phyloP scores from a whole-genome alignment of 371 early-diverging fungal species.

The Cokeromyces recurvatus region DNA sequence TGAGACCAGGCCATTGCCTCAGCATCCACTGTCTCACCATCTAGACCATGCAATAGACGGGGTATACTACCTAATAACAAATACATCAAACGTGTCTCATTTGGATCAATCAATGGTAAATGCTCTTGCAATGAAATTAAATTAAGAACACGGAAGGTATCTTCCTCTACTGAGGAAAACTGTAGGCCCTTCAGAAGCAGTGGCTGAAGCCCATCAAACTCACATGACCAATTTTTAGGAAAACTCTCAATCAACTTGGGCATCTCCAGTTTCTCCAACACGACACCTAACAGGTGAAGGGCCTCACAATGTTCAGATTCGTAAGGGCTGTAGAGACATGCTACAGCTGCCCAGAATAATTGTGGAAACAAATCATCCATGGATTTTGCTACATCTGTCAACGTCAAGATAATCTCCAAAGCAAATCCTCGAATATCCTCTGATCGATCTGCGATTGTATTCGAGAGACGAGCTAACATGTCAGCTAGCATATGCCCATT shows the following conservation, averaged over 20 bases:
- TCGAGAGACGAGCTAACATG: conserved; percentile 77
- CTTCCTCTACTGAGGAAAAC: conserved; percentile 57
- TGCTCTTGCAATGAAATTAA: conserved; percentile 50
- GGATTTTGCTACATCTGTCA: conserved; percentile 60
- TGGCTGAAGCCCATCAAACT: conserved; percentile 74
- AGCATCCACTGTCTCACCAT: conserved; percentile 19
- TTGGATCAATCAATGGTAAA: conserved; percentile 63
- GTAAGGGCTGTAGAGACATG: conserved; percentile 71
- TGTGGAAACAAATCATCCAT: conserved; percentile 72
- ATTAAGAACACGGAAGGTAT: conserved; percentile 28
- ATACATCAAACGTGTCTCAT: conserved; percentile 57
- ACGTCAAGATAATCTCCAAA: conserved; percentile 75
- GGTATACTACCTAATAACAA: conserved; percentile 68
- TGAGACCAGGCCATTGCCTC: conserved; percentile 36
- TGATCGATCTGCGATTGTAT: conserved; percentile 78
- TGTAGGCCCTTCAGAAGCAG: conserved; percentile 71
- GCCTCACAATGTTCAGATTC: conserved; percentile 77
- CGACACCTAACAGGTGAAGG: conserved; percentile 56
- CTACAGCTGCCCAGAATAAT: conserved; percentile 78
- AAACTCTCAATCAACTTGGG: conserved; percentile 43
- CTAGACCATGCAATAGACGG: conserved; percentile 62
- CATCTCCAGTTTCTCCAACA: conserved; percentile 46
- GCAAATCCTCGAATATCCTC: conserved; percentile 86
- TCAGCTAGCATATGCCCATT: conserved; percentile 81
- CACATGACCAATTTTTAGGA: conserved; percentile 74